phyloP scores from a whole-genome alignment of 2,329 filamentous ascomycete species.

The Fusarium pseudocircinatum region DNA sequence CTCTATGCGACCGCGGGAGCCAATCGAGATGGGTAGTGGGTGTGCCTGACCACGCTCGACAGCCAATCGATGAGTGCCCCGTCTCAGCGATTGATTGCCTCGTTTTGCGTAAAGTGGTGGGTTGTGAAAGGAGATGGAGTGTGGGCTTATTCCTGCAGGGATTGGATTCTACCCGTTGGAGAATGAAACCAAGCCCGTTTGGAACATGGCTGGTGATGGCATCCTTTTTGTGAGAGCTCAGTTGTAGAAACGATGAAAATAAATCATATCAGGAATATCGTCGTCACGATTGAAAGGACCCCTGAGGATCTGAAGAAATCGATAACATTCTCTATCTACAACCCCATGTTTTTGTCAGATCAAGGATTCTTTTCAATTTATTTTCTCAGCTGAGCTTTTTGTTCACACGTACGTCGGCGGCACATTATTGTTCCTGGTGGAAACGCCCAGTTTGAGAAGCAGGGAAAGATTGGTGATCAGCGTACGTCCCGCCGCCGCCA shows the following conservation, averaged over 20 bases:
- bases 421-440: slow-evolving; percentile 19
- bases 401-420: slow-evolving; percentile 7
- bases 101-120: slow-evolving; percentile 40
- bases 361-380: neutral
- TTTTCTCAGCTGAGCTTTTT: neutral
- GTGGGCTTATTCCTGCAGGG: slow-evolving; percentile 18
- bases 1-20: slow-evolving; percentile 38
- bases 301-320: slow-evolving; percentile 6
- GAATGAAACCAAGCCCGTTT: slow-evolving; percentile 15
- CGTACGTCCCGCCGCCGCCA: slow-evolving; percentile 13
- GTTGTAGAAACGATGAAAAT: slow-evolving; percentile 3
- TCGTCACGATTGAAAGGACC: neutral
- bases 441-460: slow-evolving; percentile 13
- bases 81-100: slow-evolving; percentile 44
- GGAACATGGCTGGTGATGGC: slow-evolving; percentile 23
- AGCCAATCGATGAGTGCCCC: slow-evolving; percentile 42
- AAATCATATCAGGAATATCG: neutral
- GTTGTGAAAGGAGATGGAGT: slow-evolving; percentile 35
- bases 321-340: neutral
- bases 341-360: neutral
- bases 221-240: slow-evolving; percentile 21
- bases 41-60: slow-evolving; percentile 31
- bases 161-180: slow-evolving; percentile 19
- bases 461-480: slow-evolving; percentile 34
- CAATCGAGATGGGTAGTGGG: slow-evolving; percentile 40